Base-by-base conservation (phyloP, 164 flowering plant genomes). In the Nymphaea colorata region DNA sequence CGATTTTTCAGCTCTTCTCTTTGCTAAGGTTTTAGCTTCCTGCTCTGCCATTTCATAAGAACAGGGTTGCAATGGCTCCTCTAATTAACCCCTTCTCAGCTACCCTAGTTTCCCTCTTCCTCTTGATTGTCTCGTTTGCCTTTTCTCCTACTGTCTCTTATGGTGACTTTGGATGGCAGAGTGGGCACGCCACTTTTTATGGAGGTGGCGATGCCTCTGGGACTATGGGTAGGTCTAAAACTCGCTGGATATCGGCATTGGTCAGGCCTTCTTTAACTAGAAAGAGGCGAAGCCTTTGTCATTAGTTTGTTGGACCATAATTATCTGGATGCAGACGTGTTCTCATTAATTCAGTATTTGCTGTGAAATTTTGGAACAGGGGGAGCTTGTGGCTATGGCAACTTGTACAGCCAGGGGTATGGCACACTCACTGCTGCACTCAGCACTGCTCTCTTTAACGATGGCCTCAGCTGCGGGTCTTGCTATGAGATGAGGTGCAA, bases 351-450 rank as follows among this genome's bases (percentile, higher is more conserved):
- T 10, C 14, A 15, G 57, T 8, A 8, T 10, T 15, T 51, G 14
- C 4, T 51, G 57, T 51, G 57, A 10, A 51, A 51, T 66, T 43
- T 4, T 63, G 11, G 57, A 53, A 57, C 73, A 79, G 82, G 82
- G n/a, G 82, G 82, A 55, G 82, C 82, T 41, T 79, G 82, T 75
- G 82, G 83, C 3, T 80, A 80, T 64, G 83, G 83, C 3, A 78
- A 78, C 42, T 61, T 80, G 77, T 72, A 73, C 62, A 79, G 82
- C 69, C 78, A 79, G 62, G 84, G 84, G 15, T 81, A 79, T 55
- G 84, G 84, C 10, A 77, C 81, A 8, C 75, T 72, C 78, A 81
- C 84, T 12, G 84, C 84, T n/a, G 84, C 84, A 2, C 75, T 81
- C 4, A 81, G 84, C 69, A 79, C 80, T 3, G 78, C 80, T 6